Evolutionary conservation across 208 protist genomes (phyloP).

Genomic region (Crithidia mellificae): DNA sequence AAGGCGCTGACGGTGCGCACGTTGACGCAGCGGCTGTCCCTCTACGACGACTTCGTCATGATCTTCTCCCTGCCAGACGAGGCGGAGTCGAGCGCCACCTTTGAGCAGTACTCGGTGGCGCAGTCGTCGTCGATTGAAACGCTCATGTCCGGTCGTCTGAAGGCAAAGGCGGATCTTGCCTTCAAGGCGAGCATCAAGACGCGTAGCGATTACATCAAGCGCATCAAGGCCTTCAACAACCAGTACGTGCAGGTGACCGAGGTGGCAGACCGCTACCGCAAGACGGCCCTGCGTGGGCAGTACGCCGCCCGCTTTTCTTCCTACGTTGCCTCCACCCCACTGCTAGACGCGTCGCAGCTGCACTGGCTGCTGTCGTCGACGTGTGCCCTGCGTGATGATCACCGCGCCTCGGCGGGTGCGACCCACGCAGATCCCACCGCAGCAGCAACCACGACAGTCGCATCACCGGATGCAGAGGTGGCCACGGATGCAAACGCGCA

Average conservation of each 20-base stretch:
- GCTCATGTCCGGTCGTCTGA: conserved; percentile 69
- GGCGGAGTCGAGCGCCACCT: conserved; percentile 42
- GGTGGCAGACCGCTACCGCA: conserved; percentile 37
- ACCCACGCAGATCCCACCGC: neutral
- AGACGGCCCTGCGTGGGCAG: conserved; percentile 31
- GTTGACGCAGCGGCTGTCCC: conserved; percentile 71
- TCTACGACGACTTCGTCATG: conserved; percentile 71
- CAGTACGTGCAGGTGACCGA: conserved; percentile 49
- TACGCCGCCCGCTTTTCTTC: conserved; percentile 63
- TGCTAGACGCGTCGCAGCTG: conserved; percentile 50
- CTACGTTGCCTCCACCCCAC: conserved; percentile 44
- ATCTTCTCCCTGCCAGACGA: conserved; percentile 42
- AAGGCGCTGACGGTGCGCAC: conserved; percentile 71
- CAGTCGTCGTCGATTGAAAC: conserved; percentile 60
- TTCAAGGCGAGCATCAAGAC: conserved; percentile 66
- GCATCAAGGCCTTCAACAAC: conserved; percentile 72
- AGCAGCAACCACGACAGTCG: neutral
- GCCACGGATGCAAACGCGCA: neutral
- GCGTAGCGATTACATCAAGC: conserved; percentile 80
- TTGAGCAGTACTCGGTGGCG: conserved; percentile 57
- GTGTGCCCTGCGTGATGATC: conserved; percentile 35
- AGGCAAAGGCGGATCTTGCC: conserved; percentile 68
- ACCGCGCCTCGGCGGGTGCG: conserved; percentile 1
- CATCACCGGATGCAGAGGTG: no score
- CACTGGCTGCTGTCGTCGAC: conserved; percentile 46